Conservation (phyloP, 139 green algal genomes). For the Eudorina sp. region DNA sequence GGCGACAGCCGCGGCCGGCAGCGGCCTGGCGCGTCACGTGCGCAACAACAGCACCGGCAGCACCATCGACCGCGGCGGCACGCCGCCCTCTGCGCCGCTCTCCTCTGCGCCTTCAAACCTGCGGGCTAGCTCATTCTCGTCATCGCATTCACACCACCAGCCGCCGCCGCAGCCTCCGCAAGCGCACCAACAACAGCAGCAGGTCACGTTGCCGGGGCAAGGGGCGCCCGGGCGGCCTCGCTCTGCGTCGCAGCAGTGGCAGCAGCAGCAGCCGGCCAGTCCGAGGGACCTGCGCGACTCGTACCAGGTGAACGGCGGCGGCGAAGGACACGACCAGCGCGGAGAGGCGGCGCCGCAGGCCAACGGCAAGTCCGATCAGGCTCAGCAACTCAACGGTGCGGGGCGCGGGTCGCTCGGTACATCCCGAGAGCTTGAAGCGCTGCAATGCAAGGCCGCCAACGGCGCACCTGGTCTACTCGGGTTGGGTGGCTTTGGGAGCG, state of each 20-base stretch:
- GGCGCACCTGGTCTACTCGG: not conserved
- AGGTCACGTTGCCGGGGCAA: too few relatives aligned
- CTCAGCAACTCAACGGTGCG: too few relatives aligned
- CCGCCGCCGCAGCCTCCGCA: not conserved
- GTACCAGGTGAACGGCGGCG: not conserved
- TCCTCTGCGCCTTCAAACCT: too few relatives aligned
- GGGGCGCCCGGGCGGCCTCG: too few relatives aligned
- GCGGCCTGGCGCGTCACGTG: not conserved
- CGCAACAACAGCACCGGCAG: not conserved
- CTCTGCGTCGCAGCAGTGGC: not conserved
- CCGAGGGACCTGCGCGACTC: not conserved
- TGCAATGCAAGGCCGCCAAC: not conserved
- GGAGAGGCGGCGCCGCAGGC: not conserved
- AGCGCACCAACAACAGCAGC: too few relatives aligned
- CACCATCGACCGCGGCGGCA: not conserved
- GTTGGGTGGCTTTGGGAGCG: not conserved
- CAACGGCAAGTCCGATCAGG: not conserved
- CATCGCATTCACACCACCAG: not conserved
- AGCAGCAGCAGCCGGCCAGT: not conserved
- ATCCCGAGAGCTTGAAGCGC: not conserved
- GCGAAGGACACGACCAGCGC: not conserved
- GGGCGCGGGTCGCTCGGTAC: not conserved
- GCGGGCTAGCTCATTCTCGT: too few relatives aligned
- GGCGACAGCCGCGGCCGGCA: not conserved
- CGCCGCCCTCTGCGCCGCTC: not conserved